phyloP scores from a whole-genome alignment of 495 filamentous ascomycete genomes.

The Xeromyces bisporus region DNA sequence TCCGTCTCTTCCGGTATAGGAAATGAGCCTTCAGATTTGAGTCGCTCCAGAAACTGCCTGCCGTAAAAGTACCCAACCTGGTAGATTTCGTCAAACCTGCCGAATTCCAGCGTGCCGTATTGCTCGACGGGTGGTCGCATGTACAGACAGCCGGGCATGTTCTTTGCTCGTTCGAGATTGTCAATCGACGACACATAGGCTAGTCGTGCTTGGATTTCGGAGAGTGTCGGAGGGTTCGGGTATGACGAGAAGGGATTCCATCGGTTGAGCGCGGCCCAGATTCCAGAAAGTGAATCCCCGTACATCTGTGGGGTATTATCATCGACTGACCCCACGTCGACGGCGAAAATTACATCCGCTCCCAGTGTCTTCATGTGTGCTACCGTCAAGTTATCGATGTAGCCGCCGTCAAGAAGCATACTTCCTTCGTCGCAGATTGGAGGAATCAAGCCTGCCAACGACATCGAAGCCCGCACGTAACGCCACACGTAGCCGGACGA shows the following conservation, averaged over 20 bases:
- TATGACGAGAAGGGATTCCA: slow-evolving; percentile 87
- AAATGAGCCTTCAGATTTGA: slow-evolving; percentile 61
- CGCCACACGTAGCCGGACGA: slow-evolving; percentile 93
- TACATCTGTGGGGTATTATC: slow-evolving; percentile 81
- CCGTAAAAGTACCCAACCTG: slow-evolving; percentile 75
- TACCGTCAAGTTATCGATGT: slow-evolving; percentile 93
- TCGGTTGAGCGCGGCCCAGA: slow-evolving; percentile 84
- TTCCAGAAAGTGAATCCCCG: slow-evolving; percentile 85
- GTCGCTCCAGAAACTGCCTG: slow-evolving; percentile 51
- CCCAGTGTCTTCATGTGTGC: slow-evolving; percentile 93
- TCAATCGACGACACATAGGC: slow-evolving; percentile 91
- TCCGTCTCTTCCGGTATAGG: slow-evolving; percentile 52
- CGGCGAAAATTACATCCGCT: slow-evolving; percentile 82
- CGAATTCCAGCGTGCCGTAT: slow-evolving; percentile 91
- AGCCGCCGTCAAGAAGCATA: slow-evolving; percentile 92
- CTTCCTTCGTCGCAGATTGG: slow-evolving; percentile 92
- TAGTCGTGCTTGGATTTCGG: slow-evolving; percentile 86
- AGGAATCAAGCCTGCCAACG: slow-evolving; percentile 76
- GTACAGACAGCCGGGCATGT: slow-evolving; percentile 71
- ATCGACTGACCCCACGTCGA: slow-evolving; percentile 84
- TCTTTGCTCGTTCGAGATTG: slow-evolving; percentile 85
- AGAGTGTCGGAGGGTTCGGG: slow-evolving; percentile 84
- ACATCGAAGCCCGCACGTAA: slow-evolving; percentile 92
- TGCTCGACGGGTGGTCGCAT: slow-evolving; percentile 89
- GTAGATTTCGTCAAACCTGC: slow-evolving; percentile 94